Base-by-base conservation (phyloP, 768 basidiomycete genomes). In the Xerocomus brunneocitrinus region DNA sequence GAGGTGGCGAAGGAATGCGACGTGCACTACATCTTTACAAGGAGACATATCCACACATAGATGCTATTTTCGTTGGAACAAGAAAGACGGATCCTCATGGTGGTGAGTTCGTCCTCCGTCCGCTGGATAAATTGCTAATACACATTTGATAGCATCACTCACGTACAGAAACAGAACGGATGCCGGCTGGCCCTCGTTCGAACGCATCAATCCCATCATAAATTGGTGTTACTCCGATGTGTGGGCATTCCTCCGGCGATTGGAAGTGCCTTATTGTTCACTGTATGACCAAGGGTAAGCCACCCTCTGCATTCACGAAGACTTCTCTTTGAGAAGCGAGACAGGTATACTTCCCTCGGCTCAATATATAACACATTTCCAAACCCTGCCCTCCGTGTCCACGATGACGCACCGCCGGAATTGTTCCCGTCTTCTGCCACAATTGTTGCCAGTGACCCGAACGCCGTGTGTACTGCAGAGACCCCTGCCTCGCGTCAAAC, bases 281-380 rank as follows among this genome's bases (percentile, higher is more conserved):
- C 67, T 99, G 40, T 99, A 99, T 63, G 92, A 98, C 62, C 76
- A 89, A 71, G 97, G 95, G 89, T 95, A 53, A 51, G 85, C 68
- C 10, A 48, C 47, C 16, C 10, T 1, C 48, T 47, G 13, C 36
- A 45, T 22, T 43, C 47, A 3, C 39, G 24, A 49, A 28, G 36
- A 30, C 36, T 22, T 25, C 8, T 34, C 32, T 42, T 38, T 56
- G 31, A 53, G 43, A 31, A 14, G 41, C 22, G 22, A 38, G 6
- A 45, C 58, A 95, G 94, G n/a, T 99, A 95, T 70, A 99, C 97
- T 3, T 98, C 95, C 5, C 82, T 99, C 19, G 95, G 97, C 16
- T 97, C 95, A 10, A 93, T 89, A 8, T 91, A 83, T 71, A 97
- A 98, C 72, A 98, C 97, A 0, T 87, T 86, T 66, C 93, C 85